Conservation (phyloP, 139 green algal species). For the Coelastrella sp. region DNA sequence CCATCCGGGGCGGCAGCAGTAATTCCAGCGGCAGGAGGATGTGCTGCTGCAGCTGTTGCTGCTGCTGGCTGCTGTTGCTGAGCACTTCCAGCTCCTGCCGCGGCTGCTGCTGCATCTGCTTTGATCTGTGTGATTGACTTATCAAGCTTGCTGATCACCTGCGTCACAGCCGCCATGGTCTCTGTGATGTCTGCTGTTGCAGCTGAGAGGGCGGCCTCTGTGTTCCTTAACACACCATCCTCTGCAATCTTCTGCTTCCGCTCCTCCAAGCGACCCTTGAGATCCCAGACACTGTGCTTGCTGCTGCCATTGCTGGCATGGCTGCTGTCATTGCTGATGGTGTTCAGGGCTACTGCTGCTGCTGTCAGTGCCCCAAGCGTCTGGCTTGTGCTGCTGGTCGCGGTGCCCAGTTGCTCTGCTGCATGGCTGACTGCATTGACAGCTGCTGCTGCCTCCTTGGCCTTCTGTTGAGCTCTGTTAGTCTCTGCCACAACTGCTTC, state of each 20-base stretch:
- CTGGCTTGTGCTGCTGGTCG: slow-evolving; percentile 27
- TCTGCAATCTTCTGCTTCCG: slow-evolving; percentile 40
- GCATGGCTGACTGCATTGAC: slow-evolving; percentile 42
- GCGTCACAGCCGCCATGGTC: slow-evolving; percentile 40
- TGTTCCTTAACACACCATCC: slow-evolving; percentile 41
- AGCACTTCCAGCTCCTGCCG: not conserved
- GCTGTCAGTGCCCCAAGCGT: slow-evolving; percentile 49
- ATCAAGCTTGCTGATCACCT: slow-evolving; percentile 58
- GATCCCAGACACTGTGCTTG: slow-evolving; percentile 3
- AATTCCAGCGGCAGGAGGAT: not conserved
- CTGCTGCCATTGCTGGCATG: no score
- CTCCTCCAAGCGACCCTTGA: slow-evolving; percentile 36
- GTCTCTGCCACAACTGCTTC: slow-evolving; percentile 65
- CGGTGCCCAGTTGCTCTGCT: slow-evolving; percentile 36
- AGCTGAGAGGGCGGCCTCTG: slow-evolving; percentile 43
- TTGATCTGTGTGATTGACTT: slow-evolving; percentile 42
- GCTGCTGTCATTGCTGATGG: slow-evolving; percentile 13
- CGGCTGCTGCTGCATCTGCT: slow-evolving; percentile 30
- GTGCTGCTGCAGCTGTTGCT: not conserved
- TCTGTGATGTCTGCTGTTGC: slow-evolving; percentile 27
- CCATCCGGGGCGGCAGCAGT: not conserved
- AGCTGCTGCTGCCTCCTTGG: slow-evolving; percentile 56
- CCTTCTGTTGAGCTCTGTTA: slow-evolving; percentile 59
- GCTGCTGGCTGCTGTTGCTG: slow-evolving; percentile 18
- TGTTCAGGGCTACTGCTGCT: slow-evolving; percentile 49